A percentile compares a stretch with the other conserved stretches of the same genome.
Evolutionary conservation across 108 stramenopile genomes (phyloP).

Genomic region (Nannochloropsis gaditana): DNA sequence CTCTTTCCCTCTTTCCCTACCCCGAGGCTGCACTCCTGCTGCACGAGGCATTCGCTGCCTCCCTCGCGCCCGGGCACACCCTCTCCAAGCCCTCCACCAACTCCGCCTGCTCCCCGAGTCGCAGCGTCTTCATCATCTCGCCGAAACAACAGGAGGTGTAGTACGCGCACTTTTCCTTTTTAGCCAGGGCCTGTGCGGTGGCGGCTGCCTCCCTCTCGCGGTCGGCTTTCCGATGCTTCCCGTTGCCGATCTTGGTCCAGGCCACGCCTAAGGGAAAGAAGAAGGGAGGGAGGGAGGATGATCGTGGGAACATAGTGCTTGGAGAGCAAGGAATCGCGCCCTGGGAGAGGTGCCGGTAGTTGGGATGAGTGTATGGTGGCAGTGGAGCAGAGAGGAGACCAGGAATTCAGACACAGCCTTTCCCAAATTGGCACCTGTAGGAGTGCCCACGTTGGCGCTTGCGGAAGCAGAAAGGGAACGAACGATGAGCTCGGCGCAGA

Average conservation of each 20-base stretch:
- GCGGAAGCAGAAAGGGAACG: neutral
- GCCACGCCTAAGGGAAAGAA: neutral
- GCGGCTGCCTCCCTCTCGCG: neutral
- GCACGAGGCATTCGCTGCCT: neutral
- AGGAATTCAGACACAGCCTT: no score
- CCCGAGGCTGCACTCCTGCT: neutral
- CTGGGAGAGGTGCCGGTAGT: neutral
- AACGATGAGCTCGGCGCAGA: neutral
- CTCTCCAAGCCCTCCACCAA: neutral
- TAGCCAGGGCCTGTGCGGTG: neutral
- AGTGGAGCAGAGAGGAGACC: neutral
- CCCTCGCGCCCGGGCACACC: neutral
- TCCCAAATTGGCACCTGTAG: neutral
- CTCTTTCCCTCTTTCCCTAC: neutral
- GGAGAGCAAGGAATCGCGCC: no score
- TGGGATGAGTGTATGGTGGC: neutral
- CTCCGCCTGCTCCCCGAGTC: neutral
- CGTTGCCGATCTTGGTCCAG: neutral
- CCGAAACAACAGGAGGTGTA: neutral
- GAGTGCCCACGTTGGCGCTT: neutral
- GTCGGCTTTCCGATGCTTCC: neutral
- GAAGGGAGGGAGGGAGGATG: neutral
- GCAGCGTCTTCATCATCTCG: neutral
- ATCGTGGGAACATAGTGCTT: neutral
- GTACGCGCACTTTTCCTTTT: neutral